Evolutionary conservation across 768 basidiomycete species (phyloP), one percentile per base, ranked within the genome.

Genomic region (Rhodotorula toruloides): DNA sequence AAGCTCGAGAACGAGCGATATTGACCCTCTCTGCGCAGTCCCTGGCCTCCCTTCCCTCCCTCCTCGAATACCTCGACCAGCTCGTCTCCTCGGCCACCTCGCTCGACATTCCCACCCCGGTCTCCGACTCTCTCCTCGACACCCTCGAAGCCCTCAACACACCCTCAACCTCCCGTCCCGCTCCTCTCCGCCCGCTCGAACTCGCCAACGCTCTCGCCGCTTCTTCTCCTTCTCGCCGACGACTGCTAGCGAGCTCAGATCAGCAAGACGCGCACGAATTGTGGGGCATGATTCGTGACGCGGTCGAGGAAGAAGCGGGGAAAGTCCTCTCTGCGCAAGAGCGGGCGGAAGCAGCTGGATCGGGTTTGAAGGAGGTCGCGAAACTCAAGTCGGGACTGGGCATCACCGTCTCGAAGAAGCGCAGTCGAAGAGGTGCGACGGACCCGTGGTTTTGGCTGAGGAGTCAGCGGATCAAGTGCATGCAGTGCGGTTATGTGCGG

Each of bases 221-320:
- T 7, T 71, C 73, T 2, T 68, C 67, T 5, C 55, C 64, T 17
- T 27, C 32, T 5, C 55, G 65, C 0, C 39, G 63, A 3, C 40
- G 47, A 5, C 47, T 69, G 4, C 44, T 70, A 11, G 39, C 32
- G 2, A 57, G 89, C 76, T 81, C 90, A 19, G 91, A 96, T 76
- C 94, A 98, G 76, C 94, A 98, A 79, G 94, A 98, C 76, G 94
- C 94, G 9, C 94, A 98, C 75, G 94, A 98, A 76, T 83, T 98
- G n/a, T 97, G 96, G 79, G 87, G 94, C 72, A 85, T 97, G 39
- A 80, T 97, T 14, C 88, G 91, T 2, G 91, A 93, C 76, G 88
- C 86, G 58, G 82, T 97, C 72, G 90, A 90, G 78, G 87, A 86
- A 67, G 94, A 98, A 76, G 82, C 86, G n/a, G 75, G 79, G 4